Base-by-base conservation (phyloP, 202 grass and related monocot genomes). In the Thinopyrum obtusiflorum region DNA sequence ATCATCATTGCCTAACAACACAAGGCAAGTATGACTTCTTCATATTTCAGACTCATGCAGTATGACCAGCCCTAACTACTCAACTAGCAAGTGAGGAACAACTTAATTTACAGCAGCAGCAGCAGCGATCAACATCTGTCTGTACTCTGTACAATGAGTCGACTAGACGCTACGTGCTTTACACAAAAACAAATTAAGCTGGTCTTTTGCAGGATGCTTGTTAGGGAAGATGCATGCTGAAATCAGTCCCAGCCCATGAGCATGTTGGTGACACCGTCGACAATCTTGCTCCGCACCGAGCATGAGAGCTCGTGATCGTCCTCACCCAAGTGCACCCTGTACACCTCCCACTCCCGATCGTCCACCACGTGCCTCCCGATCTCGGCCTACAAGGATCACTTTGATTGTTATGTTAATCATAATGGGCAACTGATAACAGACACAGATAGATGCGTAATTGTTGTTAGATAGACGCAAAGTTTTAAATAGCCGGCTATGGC, bases 281-380 rank as follows among this genome's bases (percentile, higher is more conserved):
- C 65, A 18, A 97, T 92, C 75, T 69, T 88, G 65, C n/a, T 88
- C 47, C 28, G 42, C 5, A 77, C 17, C 0, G 90, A 80, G 20
- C 83, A 81, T 0, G 86, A 86, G 36, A 90, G 77, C 39, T 97
- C 94, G 12, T 91, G 82, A 35, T 86, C 90, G 46, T 86, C 88
- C 82, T 97, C 94, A 1, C 88, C 92, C 15, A 97, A 82, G 37
- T 89, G 88, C 55, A 94, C 74, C 66, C 94, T 76, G 65, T 97
- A 94, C 14, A 97, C 90, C 64, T 97, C 94, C 94, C 94, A 97
- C 66, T 97, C 94, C 74, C 94, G 80, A 31, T 89, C 87, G 9
- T 87, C 82, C 29, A 91, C 86, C 27, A 89, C 65, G 31, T 94
- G 94, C 79, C 94, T 89, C 14, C 74, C 82, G 21, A 92, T 97